Evolutionary conservation across 2,329 filamentous ascomycete species (phyloP), one percentile per base, ranked within the genome.

Genomic region (Neoascochyta sp.): DNA sequence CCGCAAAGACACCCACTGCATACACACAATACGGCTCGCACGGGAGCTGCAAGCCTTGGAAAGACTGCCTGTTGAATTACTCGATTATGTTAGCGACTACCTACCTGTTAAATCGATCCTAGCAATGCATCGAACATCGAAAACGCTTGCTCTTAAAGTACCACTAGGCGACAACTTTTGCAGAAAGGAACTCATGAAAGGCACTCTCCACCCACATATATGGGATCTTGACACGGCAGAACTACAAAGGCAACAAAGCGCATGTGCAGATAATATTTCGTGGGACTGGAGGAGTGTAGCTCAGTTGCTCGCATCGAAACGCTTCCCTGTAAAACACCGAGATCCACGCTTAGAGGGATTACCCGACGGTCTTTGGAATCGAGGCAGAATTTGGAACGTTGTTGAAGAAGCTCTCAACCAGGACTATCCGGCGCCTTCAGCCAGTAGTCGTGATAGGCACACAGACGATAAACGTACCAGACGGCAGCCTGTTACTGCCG

Each of bases 321-420:
- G 33, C n/a, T 43, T 42, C n/a, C 38, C 39, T 4, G 19, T 41
- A 4, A 32, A 24, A 13, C 34, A 28, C 10, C 26, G 29, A 2
- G 43, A 54, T 14, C 17, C 29, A 9, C 29, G 37, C 11, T 24
- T 46, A 4, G 33, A 30, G 3, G 34, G 40, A 10, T 11, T 50
- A 10, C 48, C 48, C 1, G 29, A 40, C 9, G 45, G 47, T 10
- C 37, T 51, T 16, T 52, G 47, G 50, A 54, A 57, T 26, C 34
- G 52, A 22, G 47, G 43, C 16, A 41, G 52, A 15, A 54, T 57
- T 8, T 55, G 51, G 52, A 41, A 30, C 12, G 46, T 45, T 13
- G 27, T 52, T 5, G 39, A 49, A 27, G 40, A 48, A 24, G 50
- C 34, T 10, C 32, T 16, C 13, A 23, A 11, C 7, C 14, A 21